Conservation (phyloP, 23 red algal species). For the Chondrus crispus region DNA sequence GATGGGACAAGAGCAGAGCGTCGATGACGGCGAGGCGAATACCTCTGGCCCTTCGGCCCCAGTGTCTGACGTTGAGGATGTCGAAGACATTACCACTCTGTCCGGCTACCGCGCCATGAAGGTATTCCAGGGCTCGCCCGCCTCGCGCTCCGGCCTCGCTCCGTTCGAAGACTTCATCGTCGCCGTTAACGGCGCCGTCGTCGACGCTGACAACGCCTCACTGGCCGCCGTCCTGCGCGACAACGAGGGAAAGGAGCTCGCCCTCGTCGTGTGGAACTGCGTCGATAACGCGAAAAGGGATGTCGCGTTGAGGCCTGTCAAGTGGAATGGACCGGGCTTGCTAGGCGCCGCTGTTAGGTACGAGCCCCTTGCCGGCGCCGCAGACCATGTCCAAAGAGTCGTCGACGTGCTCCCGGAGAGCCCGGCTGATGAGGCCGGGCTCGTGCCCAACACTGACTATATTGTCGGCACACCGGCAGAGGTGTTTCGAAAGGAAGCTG, state of each 20-base stretch:
- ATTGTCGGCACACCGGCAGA: conserved; percentile 82
- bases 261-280: conserved; percentile 68
- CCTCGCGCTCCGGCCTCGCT: conserved; percentile 63
- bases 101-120: conserved; percentile 71
- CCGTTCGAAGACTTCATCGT: conserved; percentile 84
- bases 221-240: conserved; percentile 49
- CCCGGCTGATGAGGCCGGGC: conserved; percentile 75
- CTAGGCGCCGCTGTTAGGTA: conserved; percentile 77
- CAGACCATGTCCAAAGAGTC: conserved; percentile 68
- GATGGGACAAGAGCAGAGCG: not conserved
- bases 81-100: not conserved
- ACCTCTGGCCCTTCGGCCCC: not conserved
- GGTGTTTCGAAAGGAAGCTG: conserved; percentile 62
- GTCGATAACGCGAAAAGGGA: conserved; percentile 43
- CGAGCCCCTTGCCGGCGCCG: conserved; percentile 53
- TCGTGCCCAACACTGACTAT: conserved; percentile 67
- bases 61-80: not conserved
- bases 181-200: conserved; percentile 69
- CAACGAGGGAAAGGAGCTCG: conserved; percentile 50
- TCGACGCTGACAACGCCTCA: conserved; percentile 42
- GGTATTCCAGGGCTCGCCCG: conserved; percentile 66
- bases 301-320: conserved; percentile 36
- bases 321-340: conserved; percentile 57
- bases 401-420: conserved; percentile 70
- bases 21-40: not conserved